phyloP scores from a whole-genome alignment of 2,329 filamentous ascomycete genomes.

The Ophiostoma pallidulum region DNA sequence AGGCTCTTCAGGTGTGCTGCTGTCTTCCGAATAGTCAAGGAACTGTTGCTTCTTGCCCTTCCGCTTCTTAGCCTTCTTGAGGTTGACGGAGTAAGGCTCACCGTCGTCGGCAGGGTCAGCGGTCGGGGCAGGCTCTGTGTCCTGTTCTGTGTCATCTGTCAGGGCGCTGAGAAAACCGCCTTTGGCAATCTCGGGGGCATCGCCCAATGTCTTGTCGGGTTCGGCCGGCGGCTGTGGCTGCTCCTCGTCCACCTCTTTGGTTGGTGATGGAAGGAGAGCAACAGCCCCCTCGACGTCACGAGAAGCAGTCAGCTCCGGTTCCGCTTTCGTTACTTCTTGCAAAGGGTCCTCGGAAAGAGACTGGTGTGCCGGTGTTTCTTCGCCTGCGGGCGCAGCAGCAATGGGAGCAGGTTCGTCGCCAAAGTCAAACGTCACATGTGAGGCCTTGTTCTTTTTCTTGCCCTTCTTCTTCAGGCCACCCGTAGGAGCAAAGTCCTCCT shows the following conservation, averaged over 20 bases:
- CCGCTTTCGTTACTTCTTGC: not conserved
- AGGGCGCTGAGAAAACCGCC: not conserved
- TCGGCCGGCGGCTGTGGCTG: not conserved
- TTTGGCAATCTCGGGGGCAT: not conserved
- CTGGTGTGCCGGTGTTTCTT: too few species aligned
- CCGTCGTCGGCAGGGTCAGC: not conserved
- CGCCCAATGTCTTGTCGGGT: not conserved
- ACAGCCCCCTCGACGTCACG: too few species aligned
- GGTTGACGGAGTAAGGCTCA: not conserved
- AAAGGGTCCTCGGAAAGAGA: not conserved
- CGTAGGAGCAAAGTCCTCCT: not conserved
- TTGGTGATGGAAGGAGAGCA: not conserved
- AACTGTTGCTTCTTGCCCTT: conserved; percentile 11
- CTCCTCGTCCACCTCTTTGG: not conserved
- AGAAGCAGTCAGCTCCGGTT: not conserved
- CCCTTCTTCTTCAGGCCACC: not conserved
- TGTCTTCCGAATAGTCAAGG: not conserved
- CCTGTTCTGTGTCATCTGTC: not conserved
- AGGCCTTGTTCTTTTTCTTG: conserved; percentile 9
- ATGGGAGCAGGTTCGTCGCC: not conserved
- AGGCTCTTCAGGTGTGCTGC: not conserved
- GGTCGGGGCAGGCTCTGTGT: not conserved
- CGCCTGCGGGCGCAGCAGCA: not conserved
- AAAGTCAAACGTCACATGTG: conserved; percentile 6
- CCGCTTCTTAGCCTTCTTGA: conserved; percentile 24